Conservation (phyloP, 176 grass and related monocot genomes). For the Triticum monococcum region DNA sequence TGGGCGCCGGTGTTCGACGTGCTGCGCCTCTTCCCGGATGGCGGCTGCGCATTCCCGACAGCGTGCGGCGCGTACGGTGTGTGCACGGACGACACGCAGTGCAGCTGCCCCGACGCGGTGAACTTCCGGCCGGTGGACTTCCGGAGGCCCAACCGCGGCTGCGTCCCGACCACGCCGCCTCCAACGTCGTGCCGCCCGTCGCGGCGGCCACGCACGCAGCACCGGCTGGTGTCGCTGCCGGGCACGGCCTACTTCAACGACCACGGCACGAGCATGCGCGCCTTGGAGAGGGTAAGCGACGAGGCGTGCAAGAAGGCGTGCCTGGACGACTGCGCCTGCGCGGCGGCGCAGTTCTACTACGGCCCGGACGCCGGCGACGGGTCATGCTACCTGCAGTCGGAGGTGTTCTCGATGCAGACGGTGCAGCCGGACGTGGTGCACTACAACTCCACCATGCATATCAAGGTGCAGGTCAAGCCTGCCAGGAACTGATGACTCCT, state of each 20-base stretch:
- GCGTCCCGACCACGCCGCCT: slow-evolving; percentile 3
- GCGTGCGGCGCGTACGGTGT: slow-evolving; percentile 53
- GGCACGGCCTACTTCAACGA: slow-evolving; percentile 41
- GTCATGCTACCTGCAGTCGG: slow-evolving; percentile 42
- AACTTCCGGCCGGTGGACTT: slow-evolving; percentile 47
- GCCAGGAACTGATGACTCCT: not conserved
- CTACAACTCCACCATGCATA: slow-evolving; percentile 44
- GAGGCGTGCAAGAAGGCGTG: slow-evolving; percentile 45
- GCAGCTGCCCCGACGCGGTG: slow-evolving; percentile 46
- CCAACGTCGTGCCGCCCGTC: slow-evolving; percentile 11
- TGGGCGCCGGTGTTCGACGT: slow-evolving; percentile 38
- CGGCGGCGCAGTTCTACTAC: slow-evolving; percentile 47
- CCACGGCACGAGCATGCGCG: slow-evolving; percentile 21
- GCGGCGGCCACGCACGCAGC: not conserved
- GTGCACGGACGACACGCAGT: slow-evolving; percentile 47
- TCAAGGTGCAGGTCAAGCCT: slow-evolving; percentile 29
- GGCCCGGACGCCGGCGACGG: slow-evolving; percentile 22
- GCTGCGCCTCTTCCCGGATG: slow-evolving; percentile 31
- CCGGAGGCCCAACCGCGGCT: slow-evolving; percentile 45
- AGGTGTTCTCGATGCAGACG: slow-evolving; percentile 39
- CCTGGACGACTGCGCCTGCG: slow-evolving; percentile 36
- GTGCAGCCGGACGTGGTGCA: slow-evolving; percentile 24
- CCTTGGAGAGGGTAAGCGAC: slow-evolving; percentile 31
- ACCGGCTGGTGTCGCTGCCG: slow-evolving; percentile 26
- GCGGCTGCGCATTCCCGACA: slow-evolving; percentile 38